phyloP scores from a whole-genome alignment of 176 grass and related monocot species.

The Triticum urartu region DNA sequence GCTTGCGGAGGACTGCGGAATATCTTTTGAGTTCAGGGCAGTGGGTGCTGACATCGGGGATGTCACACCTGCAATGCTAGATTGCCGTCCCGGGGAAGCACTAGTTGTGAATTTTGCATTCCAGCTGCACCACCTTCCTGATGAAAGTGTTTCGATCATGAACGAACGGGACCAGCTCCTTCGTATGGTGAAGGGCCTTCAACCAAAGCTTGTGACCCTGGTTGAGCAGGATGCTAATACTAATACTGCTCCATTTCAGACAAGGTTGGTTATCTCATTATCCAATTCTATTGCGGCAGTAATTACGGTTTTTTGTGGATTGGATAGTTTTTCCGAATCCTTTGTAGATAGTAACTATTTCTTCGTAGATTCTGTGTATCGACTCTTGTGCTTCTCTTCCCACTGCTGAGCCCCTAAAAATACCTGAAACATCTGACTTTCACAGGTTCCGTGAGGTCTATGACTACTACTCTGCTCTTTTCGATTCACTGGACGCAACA shows the following conservation, averaged over 20 bases:
- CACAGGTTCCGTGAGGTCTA: slow-evolving; percentile 89
- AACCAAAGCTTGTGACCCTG: slow-evolving; percentile 84
- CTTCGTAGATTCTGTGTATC: not conserved
- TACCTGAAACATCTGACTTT: slow-evolving; percentile 21
- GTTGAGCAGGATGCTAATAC: slow-evolving; percentile 97
- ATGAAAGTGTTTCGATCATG: slow-evolving; percentile 92
- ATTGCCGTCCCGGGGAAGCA: slow-evolving; percentile 69
- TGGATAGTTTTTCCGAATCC: not conserved
- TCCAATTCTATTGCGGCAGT: not conserved
- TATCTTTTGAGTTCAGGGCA: slow-evolving; percentile 82
- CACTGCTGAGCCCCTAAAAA: not conserved
- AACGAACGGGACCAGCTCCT: slow-evolving; percentile 90
- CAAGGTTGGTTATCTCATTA: slow-evolving; percentile 52
- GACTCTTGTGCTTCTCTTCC: not conserved
- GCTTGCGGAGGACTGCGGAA: slow-evolving; percentile 66
- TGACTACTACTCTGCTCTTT: slow-evolving; percentile 91
- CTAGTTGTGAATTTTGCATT: slow-evolving; percentile 94
- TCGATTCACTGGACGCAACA: slow-evolving; percentile 90
- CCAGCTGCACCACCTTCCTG: slow-evolving; percentile 96
- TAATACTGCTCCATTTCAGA: slow-evolving; percentile 91
- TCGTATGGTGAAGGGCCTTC: slow-evolving; percentile 90
- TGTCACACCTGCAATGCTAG: slow-evolving; percentile 85
- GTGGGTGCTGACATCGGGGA: slow-evolving; percentile 74
- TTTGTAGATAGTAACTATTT: not conserved
- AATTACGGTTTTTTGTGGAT: not conserved